Base-by-base conservation (phyloP, 2,329 filamentous ascomycete genomes). In the Verruconis gallopava region DNA sequence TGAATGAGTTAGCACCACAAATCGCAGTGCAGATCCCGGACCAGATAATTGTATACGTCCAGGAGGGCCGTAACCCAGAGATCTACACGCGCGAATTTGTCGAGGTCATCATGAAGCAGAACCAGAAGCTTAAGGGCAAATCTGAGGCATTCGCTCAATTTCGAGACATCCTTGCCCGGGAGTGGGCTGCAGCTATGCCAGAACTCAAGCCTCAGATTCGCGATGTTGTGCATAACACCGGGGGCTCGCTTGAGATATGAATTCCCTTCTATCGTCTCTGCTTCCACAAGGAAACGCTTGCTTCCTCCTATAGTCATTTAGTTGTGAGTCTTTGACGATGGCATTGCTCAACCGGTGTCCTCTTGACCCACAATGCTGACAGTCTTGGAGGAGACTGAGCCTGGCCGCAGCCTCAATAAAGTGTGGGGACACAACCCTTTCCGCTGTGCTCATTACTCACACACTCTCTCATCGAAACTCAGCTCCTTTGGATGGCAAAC, bases 11-110 rank as follows among this genome's bases (percentile, higher is more conserved):
- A 51, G 61, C 72, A 2, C 60, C 64, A n/a, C 54, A 66, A 14
- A 60, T 71, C 15, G 61, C 63, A 41, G 66, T 75, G 44, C 62
- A 69, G 37, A 66, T 79, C 2, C 75, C 76, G 0, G 67, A 72
- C 3, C 75, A 79, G 49, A 72, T 79, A 21, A 71, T 77, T 48
- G 65, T 68, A 43, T 80, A 79, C 53, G 73, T 80, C 22, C 74
- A 79, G 50, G 63, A 68, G 15, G 69, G 72, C 14, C 71, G 75
- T 17, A 80, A 80, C 51, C 76, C 75, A 5, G 75, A 79, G 50
- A 78, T 79, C 49, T 79, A 77, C 57, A 79, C 74, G 5, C 67
- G 75, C 36, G 74, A 79, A 49, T 77, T 79, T 48, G 72, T 79
- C 35, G 75, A 80, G 57, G 62, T 73, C 20, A 72, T 76, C 5